A percentile compares a stretch with the other conserved stretches of the same genome.
Evolutionary conservation across 352 stramenopile species (phyloP).

Genomic region (Pythium oligandrum): DNA sequence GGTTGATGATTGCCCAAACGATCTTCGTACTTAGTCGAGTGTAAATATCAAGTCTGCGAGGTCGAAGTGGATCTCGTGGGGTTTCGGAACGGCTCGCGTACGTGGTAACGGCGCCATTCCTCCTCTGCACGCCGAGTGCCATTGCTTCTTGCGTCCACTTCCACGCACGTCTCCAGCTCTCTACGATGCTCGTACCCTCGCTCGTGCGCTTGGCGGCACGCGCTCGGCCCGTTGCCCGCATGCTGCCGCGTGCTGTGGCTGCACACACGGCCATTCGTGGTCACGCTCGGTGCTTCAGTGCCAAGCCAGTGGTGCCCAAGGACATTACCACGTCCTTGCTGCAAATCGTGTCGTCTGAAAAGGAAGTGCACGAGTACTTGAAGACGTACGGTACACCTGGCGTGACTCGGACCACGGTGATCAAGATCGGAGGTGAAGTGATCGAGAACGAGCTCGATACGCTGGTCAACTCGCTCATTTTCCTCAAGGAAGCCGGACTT

Average conservation of each 20-base stretch:
- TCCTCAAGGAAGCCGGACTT: slow-evolving; percentile 78
- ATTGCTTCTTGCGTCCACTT: no score
- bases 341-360: slow-evolving; percentile 48
- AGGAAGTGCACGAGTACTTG: slow-evolving; percentile 63
- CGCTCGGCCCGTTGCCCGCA: neutral
- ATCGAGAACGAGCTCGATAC: slow-evolving; percentile 85
- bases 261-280: no score
- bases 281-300: slow-evolving; percentile 6
- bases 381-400: slow-evolving; percentile 70
- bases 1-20: slow-evolving; percentile 17
- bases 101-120: neutral
- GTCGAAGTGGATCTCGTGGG: neutral
- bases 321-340: slow-evolving; percentile 58
- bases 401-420: slow-evolving; percentile 72
- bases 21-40: slow-evolving; percentile 15
- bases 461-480: slow-evolving; percentile 78
- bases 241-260: slow-evolving; percentile 1
- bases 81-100: no score
- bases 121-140: slow-evolving; percentile 7
- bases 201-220: slow-evolving; percentile 7
- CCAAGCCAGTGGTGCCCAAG: slow-evolving; percentile 30
- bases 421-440: slow-evolving; percentile 88
- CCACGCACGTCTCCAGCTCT: no score
- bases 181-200: slow-evolving; percentile 17
- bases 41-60: slow-evolving; percentile 13